Percentiles rank a stretch among this genome's conserved stretches.
Evolutionary conservation across 129 eudicot genomes (phyloP).

Genomic region (Pittosporum tobira): DNA sequence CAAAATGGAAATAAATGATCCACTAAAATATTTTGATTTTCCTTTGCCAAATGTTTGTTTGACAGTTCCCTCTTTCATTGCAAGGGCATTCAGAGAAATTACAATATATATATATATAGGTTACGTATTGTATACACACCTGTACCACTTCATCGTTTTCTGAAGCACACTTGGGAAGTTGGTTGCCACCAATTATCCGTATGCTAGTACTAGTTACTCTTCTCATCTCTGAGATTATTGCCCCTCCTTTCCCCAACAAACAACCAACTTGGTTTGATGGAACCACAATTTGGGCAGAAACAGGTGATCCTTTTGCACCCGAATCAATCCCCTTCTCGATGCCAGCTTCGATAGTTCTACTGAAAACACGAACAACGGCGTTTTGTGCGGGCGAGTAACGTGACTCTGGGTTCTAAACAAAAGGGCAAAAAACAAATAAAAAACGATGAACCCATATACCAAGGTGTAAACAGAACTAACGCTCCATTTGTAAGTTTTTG

Average conservation of each 20-base stretch:
- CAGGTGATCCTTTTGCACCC: constrained; percentile 25
- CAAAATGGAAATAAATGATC: too few species aligned
- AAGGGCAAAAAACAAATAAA: constrained; percentile 15
- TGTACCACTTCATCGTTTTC: constrained; percentile 56
- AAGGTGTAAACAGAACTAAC: too few species aligned
- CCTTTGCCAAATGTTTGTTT: too few species aligned
- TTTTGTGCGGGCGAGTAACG: constrained; percentile 66
- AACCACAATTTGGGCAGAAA: constrained; percentile 47
- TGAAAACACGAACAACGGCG: constrained; percentile 53
- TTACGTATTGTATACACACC: too few species aligned
- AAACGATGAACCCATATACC: neutral
- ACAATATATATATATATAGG: too few species aligned
- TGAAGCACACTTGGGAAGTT: constrained; percentile 46
- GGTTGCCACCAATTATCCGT: constrained; percentile 37
- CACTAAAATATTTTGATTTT: too few species aligned
- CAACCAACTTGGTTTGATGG: constrained; percentile 56
- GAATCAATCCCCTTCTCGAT: constrained; percentile 35
- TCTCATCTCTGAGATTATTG: constrained; percentile 65
- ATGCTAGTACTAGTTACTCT: constrained; percentile 61
- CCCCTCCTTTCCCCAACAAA: constrained; percentile 76
- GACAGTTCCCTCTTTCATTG: too few species aligned
- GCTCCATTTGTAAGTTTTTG: too few species aligned
- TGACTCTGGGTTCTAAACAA: constrained; percentile 51
- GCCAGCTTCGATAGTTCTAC: constrained; percentile 36
- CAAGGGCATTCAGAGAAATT: too few species aligned